Base-by-base conservation (phyloP, 1,284 basidiomycete species). In the Thecaphora frezii region DNA sequence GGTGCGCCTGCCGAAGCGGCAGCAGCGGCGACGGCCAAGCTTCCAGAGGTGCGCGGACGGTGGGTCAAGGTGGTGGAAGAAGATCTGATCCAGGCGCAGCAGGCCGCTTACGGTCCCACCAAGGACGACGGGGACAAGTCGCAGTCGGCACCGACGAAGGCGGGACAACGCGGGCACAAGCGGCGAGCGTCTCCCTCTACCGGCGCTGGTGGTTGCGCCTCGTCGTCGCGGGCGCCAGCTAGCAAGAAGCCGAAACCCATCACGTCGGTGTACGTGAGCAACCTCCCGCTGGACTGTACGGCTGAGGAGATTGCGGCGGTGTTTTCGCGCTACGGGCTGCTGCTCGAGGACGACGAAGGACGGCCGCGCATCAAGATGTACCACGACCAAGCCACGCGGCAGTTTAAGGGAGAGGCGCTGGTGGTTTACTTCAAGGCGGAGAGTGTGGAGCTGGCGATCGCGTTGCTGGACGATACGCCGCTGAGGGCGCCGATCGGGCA, bases 361-460 rank as follows among this genome's bases (percentile, higher is more conserved):
- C 84, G 89, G 50, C 88, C 89, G 14, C 89, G 93, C 68, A 85
- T 97, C 78, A 97, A 98, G 82, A 84, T 98, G 82, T 98, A 99
- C 80, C 87, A 89, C 51, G 87, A 86, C 61, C 58, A 62, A 2
- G 47, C 48, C 28, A 87, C 90, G 59, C 92, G 92, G n/a, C 81
- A 83, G 30, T 97, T 97, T 80, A 96, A 87, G 72, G 94, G 96
- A 30, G 94, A 98, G 67, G 94, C 94, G 1, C 82, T 98, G 61
- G 88, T 99, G 54, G 92, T 97, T 44, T 99, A 91, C 80, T 96
- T 97, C 83, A 97, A 97, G 79, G 91, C 94, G 75, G 94, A 93
- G 61, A 93, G 90, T 26, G 96, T 98, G 18, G 82, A 84, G 13
- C 83, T 98, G 49, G 94, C 93, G 2, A 81, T 92, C 51, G 89